These are phyloP conservation scores for Umbelopsis sp. DNA, from an alignment of 192 early-diverging fungal genomes.

Conservation along the genomic window DNA sequence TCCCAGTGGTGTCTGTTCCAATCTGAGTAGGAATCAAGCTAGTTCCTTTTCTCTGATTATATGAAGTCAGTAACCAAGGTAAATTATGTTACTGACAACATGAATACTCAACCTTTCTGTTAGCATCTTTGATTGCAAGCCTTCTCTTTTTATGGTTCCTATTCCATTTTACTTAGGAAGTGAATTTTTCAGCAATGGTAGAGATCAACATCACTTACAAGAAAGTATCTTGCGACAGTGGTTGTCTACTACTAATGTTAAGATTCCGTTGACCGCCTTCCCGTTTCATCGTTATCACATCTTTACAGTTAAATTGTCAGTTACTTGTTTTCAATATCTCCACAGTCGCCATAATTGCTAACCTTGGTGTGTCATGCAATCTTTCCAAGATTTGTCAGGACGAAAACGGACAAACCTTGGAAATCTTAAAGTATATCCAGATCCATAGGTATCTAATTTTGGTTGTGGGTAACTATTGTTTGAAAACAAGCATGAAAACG, in stretches of 20 bases:
- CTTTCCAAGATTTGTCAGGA: slow-evolving; percentile 60
- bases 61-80: not conserved
- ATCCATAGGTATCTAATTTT: slow-evolving; percentile 49
- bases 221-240: slow-evolving; percentile 18
- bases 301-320: not conserved
- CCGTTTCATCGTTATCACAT: slow-evolving; percentile 8
- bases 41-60: not conserved
- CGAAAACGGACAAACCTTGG: slow-evolving; percentile 72
- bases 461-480: not conserved
- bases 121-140: not conserved
- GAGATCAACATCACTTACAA: not conserved
- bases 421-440: slow-evolving; percentile 75
- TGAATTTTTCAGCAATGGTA: too few relatives aligned
- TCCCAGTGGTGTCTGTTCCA: slow-evolving; percentile 38
- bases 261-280: slow-evolving; percentile 26
- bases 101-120: not conserved
- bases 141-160: slow-evolving; percentile 1
- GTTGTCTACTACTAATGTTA: not conserved
- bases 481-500: not conserved
- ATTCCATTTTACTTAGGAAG: too few relatives aligned
- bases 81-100: too few relatives aligned
- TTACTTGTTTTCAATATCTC: too few relatives aligned
- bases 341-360: not conserved
- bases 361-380: slow-evolving; percentile 49
- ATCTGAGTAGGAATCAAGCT: slow-evolving; percentile 13